Evolutionary conservation across 768 basidiomycete genomes (phyloP), one percentile per base, ranked within the genome.

Genomic region (Russula emetica): DNA sequence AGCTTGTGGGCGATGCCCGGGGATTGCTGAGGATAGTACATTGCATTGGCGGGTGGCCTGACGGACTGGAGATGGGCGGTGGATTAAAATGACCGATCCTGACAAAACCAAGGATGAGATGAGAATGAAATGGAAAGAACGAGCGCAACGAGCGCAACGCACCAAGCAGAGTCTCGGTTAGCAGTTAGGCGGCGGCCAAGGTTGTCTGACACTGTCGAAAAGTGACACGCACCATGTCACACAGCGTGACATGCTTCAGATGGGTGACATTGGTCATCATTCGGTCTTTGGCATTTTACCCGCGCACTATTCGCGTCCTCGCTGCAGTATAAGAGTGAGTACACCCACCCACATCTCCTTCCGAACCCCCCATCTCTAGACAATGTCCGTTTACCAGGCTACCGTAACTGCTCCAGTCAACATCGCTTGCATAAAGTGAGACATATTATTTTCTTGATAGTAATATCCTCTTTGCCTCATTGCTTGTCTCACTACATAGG

Each of bases 401-500:
- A 97, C 94, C 16, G 85, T 86, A 0, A 90, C 94, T 66, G 94
- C 94, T 0, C 94, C 94, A 4, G 94, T 98, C 62, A 98, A 98
- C 77, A 98, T 98, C 71, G 94, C 94, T n/a, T 91, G 89, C 73
- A 97, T 98, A 78, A 98, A 98, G 94, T 95, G 63, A 71, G 81
- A 45, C 28, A n/a, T 20, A 34, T 42, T 49, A 28, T 24, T 56
- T 24, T 50, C 22, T 52, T 68, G 22, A n/a, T n/a, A 10, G 16
- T 40, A 14, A 57, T 4, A 14, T 50, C 20, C 10, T 42, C 14
- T 45, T 55, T 34, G 18, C 22, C 62, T 61, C 30, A 26, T 18
- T 26, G 4, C n/a, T 14, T 26, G 24, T 49, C 22, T 63, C 32
- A n/a, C 60, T 64, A 72, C 54, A 2, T 18, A 95, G 91, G 74